These are phyloP conservation scores for Ceratorhiza oryzae-sativae DNA, from an alignment of 1,284 basidiomycete genomes.

Conservation along the genomic window DNA sequence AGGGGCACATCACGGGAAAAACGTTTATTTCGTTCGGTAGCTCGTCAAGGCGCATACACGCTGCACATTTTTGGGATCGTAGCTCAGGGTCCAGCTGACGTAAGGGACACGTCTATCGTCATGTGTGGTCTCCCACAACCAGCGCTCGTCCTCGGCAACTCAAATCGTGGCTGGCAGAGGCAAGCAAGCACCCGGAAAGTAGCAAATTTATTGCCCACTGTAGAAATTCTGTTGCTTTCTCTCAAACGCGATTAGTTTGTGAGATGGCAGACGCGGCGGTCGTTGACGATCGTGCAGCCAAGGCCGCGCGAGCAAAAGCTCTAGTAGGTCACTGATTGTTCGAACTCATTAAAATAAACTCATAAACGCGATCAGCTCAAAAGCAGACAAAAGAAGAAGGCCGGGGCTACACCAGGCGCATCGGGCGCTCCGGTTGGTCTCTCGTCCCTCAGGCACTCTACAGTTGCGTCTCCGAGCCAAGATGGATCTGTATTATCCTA, in stretches of 20 bases:
- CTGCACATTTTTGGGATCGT: neutral
- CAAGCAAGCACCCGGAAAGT: neutral
- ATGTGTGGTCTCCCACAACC: slow-evolving; percentile 31
- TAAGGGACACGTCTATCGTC: slow-evolving; percentile 32
- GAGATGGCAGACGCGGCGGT: slow-evolving; percentile 59
- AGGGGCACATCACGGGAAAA: neutral
- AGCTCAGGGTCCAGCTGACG: slow-evolving; percentile 35
- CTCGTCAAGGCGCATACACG: neutral
- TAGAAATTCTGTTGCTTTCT: neutral
- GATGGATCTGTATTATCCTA: slow-evolving; percentile 30
- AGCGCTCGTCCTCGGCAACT: neutral
- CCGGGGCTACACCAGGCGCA: slow-evolving; percentile 21
- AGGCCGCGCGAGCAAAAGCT: slow-evolving; percentile 79
- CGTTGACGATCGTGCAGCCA: slow-evolving; percentile 72
- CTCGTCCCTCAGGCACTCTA: slow-evolving; percentile 30
- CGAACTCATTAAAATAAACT: neutral
- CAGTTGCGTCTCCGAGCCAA: slow-evolving; percentile 22
- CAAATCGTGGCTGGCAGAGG: slow-evolving; percentile 11
- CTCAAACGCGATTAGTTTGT: neutral
- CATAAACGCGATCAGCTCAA: neutral
- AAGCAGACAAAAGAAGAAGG: slow-evolving; percentile 38
- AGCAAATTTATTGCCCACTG: neutral
- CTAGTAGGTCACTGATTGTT: slow-evolving; percentile 57
- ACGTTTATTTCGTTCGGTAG: neutral
- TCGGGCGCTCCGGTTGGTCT: slow-evolving; percentile 9